Evolutionary conservation across 1,284 basidiomycete species (phyloP), one percentile per base, ranked within the genome.

Genomic region (Taiwanofungus camphoratus): DNA sequence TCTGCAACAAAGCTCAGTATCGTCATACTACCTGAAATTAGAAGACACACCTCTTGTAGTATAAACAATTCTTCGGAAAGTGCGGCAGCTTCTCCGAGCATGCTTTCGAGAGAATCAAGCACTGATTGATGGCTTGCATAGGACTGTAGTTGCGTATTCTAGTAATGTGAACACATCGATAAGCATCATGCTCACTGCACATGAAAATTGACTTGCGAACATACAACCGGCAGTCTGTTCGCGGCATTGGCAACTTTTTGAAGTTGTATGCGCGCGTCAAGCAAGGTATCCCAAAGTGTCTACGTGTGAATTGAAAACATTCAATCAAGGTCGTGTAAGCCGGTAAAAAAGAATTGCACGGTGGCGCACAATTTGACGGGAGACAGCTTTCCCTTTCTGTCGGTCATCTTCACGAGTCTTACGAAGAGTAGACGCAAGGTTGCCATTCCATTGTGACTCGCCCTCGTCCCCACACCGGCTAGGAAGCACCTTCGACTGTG

Each of bases 251-350:
- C 69, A 18, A 82, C 77, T 67, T 92, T 96, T 66, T 96, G 93
- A 41, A 95, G 65, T 22, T 83, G 82, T 60, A 97, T 97, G 27
- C 93, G 80, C 15, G 87, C 78, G 57, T 94, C 90, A 27, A 96
- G 73, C 26, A 96, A 69, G 5, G 74, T 73, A 60, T 95, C 90
- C 82, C 90, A 95, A 23, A 92, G 66, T 4, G 73, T 70, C 91
- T 95, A 50, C 29, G 16, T 13, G 51, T 43, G 44, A 41, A 3
- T 23, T 45, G 35, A 46, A 46, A 43, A 50, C 24, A 45, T 18
- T 23, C n/a, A n/a, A 34, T n/a, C 36, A 13, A 32, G 34, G 18
- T 13, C 24, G 18, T 45, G 35, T 19, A 42, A 40, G 20, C 19
- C 26, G 8, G 13, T 27, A 27, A 13, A 15, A 12, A 30, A 11